Evolutionary conservation across 2,329 filamentous ascomycete species (phyloP).

Genomic region (Sporothrix inflata): DNA sequence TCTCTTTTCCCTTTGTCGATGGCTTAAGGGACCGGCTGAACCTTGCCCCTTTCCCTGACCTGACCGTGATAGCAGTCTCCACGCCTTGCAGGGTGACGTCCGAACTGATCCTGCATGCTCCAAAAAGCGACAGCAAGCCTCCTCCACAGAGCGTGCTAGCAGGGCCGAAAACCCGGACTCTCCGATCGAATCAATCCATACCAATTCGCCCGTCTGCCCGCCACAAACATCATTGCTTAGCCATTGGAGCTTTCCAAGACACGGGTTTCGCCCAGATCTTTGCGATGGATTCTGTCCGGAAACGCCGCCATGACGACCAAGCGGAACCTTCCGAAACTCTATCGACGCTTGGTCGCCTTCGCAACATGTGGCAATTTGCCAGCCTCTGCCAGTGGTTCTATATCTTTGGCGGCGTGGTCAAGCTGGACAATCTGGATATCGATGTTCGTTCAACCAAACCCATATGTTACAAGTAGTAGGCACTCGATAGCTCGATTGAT

Average conservation of each 20-base stretch:
- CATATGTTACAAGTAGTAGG: neutral
- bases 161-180: too few relatives aligned
- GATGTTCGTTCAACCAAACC: constrained; percentile 62
- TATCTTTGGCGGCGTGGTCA: constrained; percentile 85
- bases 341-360: constrained; percentile 65
- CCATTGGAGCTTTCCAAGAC: neutral
- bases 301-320: constrained; percentile 38
- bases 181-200: too few relatives aligned
- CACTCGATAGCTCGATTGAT: neutral
- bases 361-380: constrained; percentile 95
- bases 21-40: neutral
- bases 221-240: neutral
- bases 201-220: too few relatives aligned
- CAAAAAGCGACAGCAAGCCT: neutral
- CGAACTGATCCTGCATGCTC: neutral
- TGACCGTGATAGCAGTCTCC: neutral
- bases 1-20: neutral
- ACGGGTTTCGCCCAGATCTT: neutral
- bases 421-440: constrained; percentile 86
- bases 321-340: constrained; percentile 45
- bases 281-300: constrained; percentile 31
- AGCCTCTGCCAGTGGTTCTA: constrained; percentile 92
- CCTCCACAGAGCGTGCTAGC: too few relatives aligned
- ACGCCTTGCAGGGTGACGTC: neutral
- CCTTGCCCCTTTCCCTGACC: neutral